These are phyloP conservation scores for Fusarium guadeloupense DNA, from an alignment of 2,329 filamentous ascomycete species.

Conservation along the genomic window DNA sequence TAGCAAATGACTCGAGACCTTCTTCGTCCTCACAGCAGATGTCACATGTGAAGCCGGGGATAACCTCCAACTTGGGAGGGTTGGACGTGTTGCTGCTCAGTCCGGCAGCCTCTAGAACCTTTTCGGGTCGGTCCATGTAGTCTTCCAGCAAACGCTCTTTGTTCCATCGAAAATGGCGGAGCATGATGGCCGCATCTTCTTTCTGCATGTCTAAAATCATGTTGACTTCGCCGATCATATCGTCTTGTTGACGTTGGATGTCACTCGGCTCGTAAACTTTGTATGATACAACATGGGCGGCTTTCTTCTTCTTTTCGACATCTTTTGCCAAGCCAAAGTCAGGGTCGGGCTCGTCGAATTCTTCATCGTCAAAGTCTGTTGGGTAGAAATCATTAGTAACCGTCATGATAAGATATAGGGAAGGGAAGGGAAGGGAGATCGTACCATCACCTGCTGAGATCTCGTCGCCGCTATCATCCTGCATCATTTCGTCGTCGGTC, in stretches of 20 bases:
- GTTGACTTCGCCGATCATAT: constrained; percentile 88
- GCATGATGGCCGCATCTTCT: constrained; percentile 88
- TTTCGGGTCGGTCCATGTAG: constrained; percentile 89
- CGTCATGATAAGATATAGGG: constrained; percentile 6
- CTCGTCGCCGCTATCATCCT: constrained; percentile 81
- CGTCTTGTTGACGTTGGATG: constrained; percentile 85
- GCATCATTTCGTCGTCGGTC: constrained; percentile 76
- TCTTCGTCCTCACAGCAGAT: constrained; percentile 94
- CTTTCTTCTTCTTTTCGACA: constrained; percentile 74
- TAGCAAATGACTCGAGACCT: constrained; percentile 83
- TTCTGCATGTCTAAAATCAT: constrained; percentile 88
- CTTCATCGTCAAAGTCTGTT: constrained; percentile 66
- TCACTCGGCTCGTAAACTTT: constrained; percentile 82
- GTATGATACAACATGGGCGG: constrained; percentile 85
- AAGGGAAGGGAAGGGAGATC: constrained; percentile 24
- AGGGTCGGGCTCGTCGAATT: constrained; percentile 66
- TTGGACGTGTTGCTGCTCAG: constrained; percentile 71
- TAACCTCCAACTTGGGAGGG: constrained; percentile 73
- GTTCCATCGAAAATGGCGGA: constrained; percentile 94
- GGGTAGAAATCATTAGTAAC: constrained; percentile 23
- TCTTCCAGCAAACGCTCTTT: constrained; percentile 93
- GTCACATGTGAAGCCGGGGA: constrained; percentile 86
- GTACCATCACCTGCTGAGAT: constrained; percentile 63
- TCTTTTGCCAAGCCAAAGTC: constrained; percentile 68
- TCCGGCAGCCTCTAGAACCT: constrained; percentile 85